A percentile compares a stretch with the other conserved stretches of the same genome.
These are phyloP conservation scores for Ustilago esculenta DNA, from an alignment of 1,284 basidiomycete species.

Conservation along the genomic window DNA sequence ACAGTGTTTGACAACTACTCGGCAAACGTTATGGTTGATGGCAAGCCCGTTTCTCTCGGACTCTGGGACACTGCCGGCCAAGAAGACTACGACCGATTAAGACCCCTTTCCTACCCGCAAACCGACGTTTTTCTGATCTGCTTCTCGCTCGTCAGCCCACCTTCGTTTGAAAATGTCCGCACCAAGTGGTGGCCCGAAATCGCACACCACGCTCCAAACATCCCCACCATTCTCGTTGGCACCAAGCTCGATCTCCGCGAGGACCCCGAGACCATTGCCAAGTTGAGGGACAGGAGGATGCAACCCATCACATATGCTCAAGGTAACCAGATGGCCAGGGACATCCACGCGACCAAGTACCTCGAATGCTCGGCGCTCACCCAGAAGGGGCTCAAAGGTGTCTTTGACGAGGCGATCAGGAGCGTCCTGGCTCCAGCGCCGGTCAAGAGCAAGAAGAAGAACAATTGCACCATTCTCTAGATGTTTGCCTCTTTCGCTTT, in stretches of 20 bases:
- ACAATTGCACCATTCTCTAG: constrained; percentile 64
- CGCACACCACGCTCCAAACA: constrained; percentile 89
- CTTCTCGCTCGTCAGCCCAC: constrained; percentile 96
- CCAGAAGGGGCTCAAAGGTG: constrained; percentile 77
- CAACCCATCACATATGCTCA: constrained; percentile 90
- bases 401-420: constrained; percentile 66
- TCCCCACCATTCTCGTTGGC: constrained; percentile 91
- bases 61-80: constrained; percentile 75
- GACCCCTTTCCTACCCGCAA: constrained; percentile 97
- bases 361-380: constrained; percentile 97
- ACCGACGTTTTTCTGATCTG: constrained; percentile 99
- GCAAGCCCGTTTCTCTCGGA: constrained; percentile 96
- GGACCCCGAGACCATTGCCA: constrained; percentile 88
- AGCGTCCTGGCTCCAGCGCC: constrained; percentile 63
- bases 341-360: constrained; percentile 90
- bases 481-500: background rate
- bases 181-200: constrained; percentile 76
- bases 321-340: constrained; percentile 88
- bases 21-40: constrained; percentile 91
- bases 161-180: constrained; percentile 97
- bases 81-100: constrained; percentile 84
- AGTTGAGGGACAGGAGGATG: constrained; percentile 92
- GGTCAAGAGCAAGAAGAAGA: constrained; percentile 63
- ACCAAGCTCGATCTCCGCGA: constrained; percentile 98
- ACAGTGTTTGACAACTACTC: constrained; percentile 94